These are phyloP conservation scores for Zangia roseola DNA, from an alignment of 768 basidiomycete species.

Conservation along the genomic window DNA sequence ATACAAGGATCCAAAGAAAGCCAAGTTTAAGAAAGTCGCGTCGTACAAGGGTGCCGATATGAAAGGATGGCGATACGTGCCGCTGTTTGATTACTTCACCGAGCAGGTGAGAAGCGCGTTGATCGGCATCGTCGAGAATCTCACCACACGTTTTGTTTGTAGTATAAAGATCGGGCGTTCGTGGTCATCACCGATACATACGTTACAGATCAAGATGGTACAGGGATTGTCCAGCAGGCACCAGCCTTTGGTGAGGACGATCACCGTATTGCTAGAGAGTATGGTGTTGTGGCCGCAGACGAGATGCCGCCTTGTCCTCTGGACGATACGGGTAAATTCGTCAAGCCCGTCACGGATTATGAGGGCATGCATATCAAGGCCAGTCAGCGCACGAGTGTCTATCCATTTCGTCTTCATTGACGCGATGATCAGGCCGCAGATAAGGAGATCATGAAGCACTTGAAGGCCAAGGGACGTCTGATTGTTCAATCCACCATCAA, in stretches of 20 bases:
- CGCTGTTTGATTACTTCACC: slow-evolving; percentile 95
- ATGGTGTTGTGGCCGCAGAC: slow-evolving; percentile 79
- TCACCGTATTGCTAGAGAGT: slow-evolving; percentile 85
- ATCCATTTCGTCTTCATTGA: not conserved
- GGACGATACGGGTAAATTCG: slow-evolving; percentile 87
- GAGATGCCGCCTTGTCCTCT: slow-evolving; percentile 97
- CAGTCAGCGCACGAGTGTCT: slow-evolving; percentile 11
- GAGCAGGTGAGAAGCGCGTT: slow-evolving; percentile 62
- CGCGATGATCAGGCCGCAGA: slow-evolving; percentile 69
- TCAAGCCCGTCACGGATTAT: slow-evolving; percentile 87
- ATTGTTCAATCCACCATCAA: slow-evolving; percentile 83
- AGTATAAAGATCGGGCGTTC: slow-evolving; percentile 94
- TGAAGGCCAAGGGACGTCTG: slow-evolving; percentile 85
- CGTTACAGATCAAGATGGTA: slow-evolving; percentile 90
- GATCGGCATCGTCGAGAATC: not conserved
- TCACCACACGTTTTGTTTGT: not conserved
- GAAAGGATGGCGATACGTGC: slow-evolving; percentile 95
- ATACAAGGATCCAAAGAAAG: slow-evolving; percentile 94
- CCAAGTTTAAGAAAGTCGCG: slow-evolving; percentile 89
- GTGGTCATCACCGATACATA: slow-evolving; percentile 87
- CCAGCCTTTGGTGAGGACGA: slow-evolving; percentile 99
- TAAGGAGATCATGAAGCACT: slow-evolving; percentile 85
- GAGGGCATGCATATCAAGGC: slow-evolving; percentile 89
- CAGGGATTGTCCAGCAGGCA: slow-evolving; percentile 98
- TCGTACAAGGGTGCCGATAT: slow-evolving; percentile 89